Percentiles rank a stretch among this genome's conserved stretches.
Conservation (phyloP, 2,329 filamentous ascomycete genomes). For the Kalaharituber pfeilii region DNA sequence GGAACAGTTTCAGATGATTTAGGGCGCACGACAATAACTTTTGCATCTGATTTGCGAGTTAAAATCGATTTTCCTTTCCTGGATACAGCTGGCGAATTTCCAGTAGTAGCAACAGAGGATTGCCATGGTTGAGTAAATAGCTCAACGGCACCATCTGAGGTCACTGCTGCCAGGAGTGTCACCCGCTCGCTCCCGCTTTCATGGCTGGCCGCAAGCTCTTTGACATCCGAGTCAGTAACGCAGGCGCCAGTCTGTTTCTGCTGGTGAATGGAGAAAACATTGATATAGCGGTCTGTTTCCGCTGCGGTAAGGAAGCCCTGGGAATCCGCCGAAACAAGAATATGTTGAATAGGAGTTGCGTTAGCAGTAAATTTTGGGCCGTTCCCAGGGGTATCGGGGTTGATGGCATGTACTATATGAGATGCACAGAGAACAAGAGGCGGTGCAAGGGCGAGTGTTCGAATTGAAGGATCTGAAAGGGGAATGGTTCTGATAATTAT, state of each 20-base stretch:
- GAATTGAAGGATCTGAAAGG: constrained; percentile 11
- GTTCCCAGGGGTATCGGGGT: constrained; percentile 27
- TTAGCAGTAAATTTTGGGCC: constrained; percentile 33
- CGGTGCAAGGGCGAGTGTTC: constrained; percentile 8
- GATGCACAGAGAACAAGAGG: constrained; percentile 33
- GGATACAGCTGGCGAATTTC: constrained; percentile 24
- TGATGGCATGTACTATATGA: constrained; percentile 33
- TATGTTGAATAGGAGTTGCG: constrained; percentile 33
- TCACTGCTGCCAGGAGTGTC: constrained; percentile 29
- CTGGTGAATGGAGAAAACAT: constrained; percentile 31
- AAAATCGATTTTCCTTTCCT: constrained; percentile 29
- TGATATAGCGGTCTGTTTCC: constrained; percentile 35
- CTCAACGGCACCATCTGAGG: constrained; percentile 33
- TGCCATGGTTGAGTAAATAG: constrained; percentile 34
- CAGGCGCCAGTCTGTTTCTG: constrained; percentile 32
- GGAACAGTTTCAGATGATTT: constrained; percentile 29
- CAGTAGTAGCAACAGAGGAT: constrained; percentile 21
- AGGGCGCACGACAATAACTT: constrained; percentile 31
- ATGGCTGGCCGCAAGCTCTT: constrained; percentile 6
- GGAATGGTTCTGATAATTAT: constrained; percentile 6
- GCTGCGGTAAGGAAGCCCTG: constrained; percentile 32
- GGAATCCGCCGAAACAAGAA: constrained; percentile 29
- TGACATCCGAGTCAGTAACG: constrained; percentile 33
- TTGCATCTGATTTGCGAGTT: constrained; percentile 31
- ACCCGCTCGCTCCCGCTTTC: neutral